Conservation (phyloP, 768 basidiomycete genomes). For the Stropharia rugosoannulata region DNA sequence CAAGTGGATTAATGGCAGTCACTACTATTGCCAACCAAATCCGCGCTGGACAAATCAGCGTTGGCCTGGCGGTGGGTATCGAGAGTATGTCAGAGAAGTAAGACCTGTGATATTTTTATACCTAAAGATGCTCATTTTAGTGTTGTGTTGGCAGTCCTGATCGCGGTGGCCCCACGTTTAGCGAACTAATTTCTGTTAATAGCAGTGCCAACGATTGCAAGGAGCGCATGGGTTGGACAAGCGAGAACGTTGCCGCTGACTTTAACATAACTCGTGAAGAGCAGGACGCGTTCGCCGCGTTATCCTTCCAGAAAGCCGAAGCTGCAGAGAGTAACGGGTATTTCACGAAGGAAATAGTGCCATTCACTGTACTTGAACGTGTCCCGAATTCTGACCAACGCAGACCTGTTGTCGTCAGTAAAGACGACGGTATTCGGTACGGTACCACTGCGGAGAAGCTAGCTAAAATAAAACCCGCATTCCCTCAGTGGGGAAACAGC, state of each 20-base stretch:
- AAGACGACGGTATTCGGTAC: conserved; percentile 78
- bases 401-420: conserved; percentile 50
- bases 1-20: conserved; percentile 83
- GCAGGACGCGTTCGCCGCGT: conserved; percentile 74
- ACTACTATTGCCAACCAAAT: conserved; percentile 78
- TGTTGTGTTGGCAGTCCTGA: conserved; percentile 50
- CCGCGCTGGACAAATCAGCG: conserved; percentile 72
- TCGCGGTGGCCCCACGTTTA: conserved; percentile 55
- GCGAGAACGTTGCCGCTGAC: conserved; percentile 80
- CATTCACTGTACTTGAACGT: conserved; percentile 65
- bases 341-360: conserved; percentile 72
- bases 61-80: conserved; percentile 80
- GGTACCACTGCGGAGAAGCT: conserved; percentile 70
- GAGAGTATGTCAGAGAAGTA: conserved; percentile 86
- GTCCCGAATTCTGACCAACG: conserved; percentile 55
- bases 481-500: conserved; percentile 77
- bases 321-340: conserved; percentile 64
- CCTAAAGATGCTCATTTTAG: background rate
- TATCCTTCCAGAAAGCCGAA: conserved; percentile 79
- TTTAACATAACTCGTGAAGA: conserved; percentile 70
- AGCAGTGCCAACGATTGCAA: conserved; percentile 57
- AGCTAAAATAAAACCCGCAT: conserved; percentile 67
- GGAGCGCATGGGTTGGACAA: conserved; percentile 88
- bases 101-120: conserved; percentile 14
- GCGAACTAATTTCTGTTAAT: conserved; percentile 59